Conservation (phyloP, 257 asterid species). For the Voacanga thouarsii region DNA sequence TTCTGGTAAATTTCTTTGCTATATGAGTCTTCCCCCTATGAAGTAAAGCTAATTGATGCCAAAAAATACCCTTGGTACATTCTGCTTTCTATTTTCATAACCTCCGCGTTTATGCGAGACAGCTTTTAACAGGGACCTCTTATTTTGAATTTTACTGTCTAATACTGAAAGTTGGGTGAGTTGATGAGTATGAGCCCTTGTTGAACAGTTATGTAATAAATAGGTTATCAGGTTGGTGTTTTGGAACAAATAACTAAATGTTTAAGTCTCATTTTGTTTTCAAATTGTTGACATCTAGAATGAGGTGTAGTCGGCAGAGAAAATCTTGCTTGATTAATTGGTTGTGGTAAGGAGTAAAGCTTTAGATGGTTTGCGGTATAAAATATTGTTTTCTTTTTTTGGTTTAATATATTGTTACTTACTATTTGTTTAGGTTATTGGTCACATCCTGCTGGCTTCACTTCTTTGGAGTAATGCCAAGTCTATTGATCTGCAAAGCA, state of each 20-base stretch:
- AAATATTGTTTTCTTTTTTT: too few species aligned
- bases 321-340: not conserved
- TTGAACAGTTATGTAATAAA: not conserved
- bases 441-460: constrained; percentile 61
- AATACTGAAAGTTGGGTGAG: not conserved
- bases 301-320: not conserved
- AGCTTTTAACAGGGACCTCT: not conserved
- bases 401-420: not conserved
- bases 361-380: constrained; percentile 4
- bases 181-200: not conserved
- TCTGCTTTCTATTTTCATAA: not conserved
- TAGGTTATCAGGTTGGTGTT: not conserved
- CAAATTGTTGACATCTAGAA: too few species aligned
- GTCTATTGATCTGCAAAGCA: constrained; percentile 60
- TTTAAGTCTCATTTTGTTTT: not conserved
- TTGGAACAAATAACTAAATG: not conserved
- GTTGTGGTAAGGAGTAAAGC: constrained; percentile 1
- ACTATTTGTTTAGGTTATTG: constrained; percentile 45
- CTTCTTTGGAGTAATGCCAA: constrained; percentile 74
- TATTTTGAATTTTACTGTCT: not conserved
- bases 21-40: not conserved
- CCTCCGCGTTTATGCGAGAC: not conserved
- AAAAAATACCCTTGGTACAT: not conserved
- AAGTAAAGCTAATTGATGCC: not conserved
- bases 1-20: not conserved